These are phyloP conservation scores for Coprinopsis marcescibilis DNA, from an alignment of 768 basidiomycete species.

Conservation along the genomic window DNA sequence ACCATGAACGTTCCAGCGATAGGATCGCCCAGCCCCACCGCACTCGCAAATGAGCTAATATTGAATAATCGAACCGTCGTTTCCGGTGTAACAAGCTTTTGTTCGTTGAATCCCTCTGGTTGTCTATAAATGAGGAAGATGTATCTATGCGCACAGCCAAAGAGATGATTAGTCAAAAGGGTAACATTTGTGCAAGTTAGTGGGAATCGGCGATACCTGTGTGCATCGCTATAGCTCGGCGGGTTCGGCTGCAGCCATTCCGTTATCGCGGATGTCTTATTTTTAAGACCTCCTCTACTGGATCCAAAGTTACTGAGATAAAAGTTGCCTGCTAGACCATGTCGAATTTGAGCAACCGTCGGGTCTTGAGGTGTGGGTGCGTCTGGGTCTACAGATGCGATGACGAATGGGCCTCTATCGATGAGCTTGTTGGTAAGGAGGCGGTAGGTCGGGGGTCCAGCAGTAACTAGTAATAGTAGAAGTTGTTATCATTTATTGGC, in stretches of 20 bases:
- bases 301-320: constrained; percentile 3
- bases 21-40: constrained; percentile 37
- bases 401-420: constrained; percentile 31
- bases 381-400: constrained; percentile 44
- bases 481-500: neutral
- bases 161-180: neutral
- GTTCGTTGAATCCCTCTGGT: constrained; percentile 31
- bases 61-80: constrained; percentile 34
- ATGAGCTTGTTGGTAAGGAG: constrained; percentile 14
- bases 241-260: constrained; percentile 37
- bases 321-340: constrained; percentile 44
- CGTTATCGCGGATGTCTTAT: constrained; percentile 37
- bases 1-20: constrained; percentile 47
- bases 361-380: constrained; percentile 45
- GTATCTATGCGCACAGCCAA: constrained; percentile 27
- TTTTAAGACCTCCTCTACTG: constrained; percentile 20
- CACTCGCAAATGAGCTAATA: constrained; percentile 35
- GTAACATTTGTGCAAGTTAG: neutral
- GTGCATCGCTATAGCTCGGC: constrained; percentile 35
- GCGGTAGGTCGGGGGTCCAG: constrained; percentile 29
- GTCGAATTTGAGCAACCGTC: constrained; percentile 37
- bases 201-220: constrained; percentile 28
- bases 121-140: constrained; percentile 44
- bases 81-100: constrained; percentile 32
- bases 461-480: constrained; percentile 26